These are phyloP conservation scores for Paraphoma sp. DNA, from an alignment of 2,329 filamentous ascomycete species.

Conservation along the genomic window DNA sequence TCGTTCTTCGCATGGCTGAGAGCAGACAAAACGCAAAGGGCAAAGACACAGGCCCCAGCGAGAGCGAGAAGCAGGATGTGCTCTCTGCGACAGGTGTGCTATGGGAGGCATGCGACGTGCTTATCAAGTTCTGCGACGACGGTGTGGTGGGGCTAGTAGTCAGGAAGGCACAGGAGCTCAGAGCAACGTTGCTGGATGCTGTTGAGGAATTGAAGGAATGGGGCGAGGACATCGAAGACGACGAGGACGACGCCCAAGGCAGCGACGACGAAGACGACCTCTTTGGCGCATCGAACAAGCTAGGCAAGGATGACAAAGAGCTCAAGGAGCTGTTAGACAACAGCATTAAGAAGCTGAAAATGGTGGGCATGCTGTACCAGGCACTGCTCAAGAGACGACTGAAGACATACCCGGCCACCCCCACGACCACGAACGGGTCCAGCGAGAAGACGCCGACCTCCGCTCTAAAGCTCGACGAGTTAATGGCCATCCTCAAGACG, in stretches of 20 bases:
- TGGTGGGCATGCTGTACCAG: constrained; percentile 72
- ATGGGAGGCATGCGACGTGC: constrained; percentile 82
- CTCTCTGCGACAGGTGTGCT: constrained; percentile 75
- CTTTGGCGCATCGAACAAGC: constrained; percentile 67
- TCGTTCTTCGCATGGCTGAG: constrained; percentile 67
- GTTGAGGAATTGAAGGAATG: constrained; percentile 88
- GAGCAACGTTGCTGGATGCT: constrained; percentile 79
- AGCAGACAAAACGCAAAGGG: constrained; percentile 43
- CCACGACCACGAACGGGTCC: constrained; percentile 15
- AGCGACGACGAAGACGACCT: constrained; percentile 66
- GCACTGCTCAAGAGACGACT: constrained; percentile 74
- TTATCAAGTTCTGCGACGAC: constrained; percentile 67
- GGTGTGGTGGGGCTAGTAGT: constrained; percentile 76
- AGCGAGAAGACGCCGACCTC: constrained; percentile 5
- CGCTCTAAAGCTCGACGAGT: constrained; percentile 57
- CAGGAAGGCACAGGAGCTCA: constrained; percentile 74
- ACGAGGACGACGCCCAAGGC: constrained; percentile 52
- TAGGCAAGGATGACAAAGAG: constrained; percentile 67
- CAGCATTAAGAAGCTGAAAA: constrained; percentile 69
- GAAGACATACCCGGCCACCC: constrained; percentile 57
- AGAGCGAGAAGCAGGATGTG: constrained; percentile 50
- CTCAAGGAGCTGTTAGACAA: constrained; percentile 71
- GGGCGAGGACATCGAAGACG: constrained; percentile 74
- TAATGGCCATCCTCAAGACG: constrained; percentile 62
- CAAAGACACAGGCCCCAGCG: constrained; percentile 27